phyloP scores from a whole-genome alignment of 1,284 basidiomycete genomes.

The Puccinia coronata region DNA sequence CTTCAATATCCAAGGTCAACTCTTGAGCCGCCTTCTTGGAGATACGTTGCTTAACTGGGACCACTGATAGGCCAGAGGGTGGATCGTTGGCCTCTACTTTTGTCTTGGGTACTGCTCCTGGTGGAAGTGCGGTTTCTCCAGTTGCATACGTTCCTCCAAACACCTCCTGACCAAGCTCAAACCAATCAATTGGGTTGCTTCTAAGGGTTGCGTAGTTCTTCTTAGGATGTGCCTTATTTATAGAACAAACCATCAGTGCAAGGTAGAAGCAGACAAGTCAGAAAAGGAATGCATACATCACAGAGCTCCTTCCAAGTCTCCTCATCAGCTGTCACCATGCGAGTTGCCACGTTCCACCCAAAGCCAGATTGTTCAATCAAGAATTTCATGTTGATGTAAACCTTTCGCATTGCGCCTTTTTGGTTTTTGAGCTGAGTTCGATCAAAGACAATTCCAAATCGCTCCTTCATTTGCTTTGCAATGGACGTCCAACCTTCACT shows the following conservation, averaged over 20 bases:
- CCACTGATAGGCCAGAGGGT: neutral
- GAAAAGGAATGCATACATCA: neutral
- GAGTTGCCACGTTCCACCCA: neutral
- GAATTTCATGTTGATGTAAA: neutral
- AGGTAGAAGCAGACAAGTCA: neutral
- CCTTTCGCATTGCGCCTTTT: neutral
- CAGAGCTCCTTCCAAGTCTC: neutral
- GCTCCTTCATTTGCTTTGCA: neutral
- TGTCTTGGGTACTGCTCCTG: neutral
- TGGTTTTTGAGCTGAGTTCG: neutral
- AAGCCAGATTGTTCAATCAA: neutral
- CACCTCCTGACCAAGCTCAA: neutral
- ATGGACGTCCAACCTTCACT: neutral
- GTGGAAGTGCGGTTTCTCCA: neutral
- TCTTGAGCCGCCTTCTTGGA: neutral
- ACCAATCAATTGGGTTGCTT: neutral
- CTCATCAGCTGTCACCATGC: neutral
- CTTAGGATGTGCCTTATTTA: neutral
- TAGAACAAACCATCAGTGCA: neutral
- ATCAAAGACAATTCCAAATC: neutral
- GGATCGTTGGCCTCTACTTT: neutral
- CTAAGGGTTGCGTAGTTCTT: neutral
- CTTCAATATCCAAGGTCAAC: neutral
- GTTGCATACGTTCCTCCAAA: constrained; percentile 1
- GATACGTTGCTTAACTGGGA: neutral